Evolutionary conservation across 108 stramenopile genomes (phyloP).

Genomic region (Skeletonema potamos): DNA sequence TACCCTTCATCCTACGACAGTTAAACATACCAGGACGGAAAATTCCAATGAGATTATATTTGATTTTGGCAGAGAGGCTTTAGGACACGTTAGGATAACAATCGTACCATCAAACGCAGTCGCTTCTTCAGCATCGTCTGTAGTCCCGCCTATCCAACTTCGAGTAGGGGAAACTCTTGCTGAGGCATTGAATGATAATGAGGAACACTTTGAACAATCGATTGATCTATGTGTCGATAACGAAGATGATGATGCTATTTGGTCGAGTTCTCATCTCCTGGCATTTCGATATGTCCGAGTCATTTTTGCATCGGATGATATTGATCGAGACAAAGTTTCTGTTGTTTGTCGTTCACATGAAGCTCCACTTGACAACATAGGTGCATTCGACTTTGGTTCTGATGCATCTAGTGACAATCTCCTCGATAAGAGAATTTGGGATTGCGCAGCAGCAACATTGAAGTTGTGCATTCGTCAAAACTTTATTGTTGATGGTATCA

Average conservation of each 20-base stretch:
- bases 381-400: not conserved
- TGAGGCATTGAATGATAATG: slow-evolving; percentile 44
- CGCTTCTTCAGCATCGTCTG: not conserved
- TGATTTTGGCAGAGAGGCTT: slow-evolving; percentile 36
- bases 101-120: not conserved
- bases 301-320: slow-evolving; percentile 4
- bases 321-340: not conserved
- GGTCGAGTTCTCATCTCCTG: slow-evolving; percentile 17
- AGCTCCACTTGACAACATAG: not conserved
- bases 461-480: slow-evolving; percentile 31
- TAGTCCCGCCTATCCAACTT: slow-evolving; percentile 8
- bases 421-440: slow-evolving; percentile 33
- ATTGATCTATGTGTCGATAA: slow-evolving; percentile 4
- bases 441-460: slow-evolving; percentile 21
- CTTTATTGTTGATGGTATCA: slow-evolving; percentile 47
- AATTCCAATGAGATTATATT: not conserved
- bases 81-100: slow-evolving; percentile 24
- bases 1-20: not conserved
- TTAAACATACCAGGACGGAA: not conserved
- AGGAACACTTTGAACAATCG: slow-evolving; percentile 36
- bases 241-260: not conserved
- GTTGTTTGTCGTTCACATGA: slow-evolving; percentile 9
- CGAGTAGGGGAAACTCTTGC: slow-evolving; percentile 36
- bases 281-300: slow-evolving; percentile 43
- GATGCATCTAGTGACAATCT: not conserved